phyloP scores from a whole-genome alignment of 1,139 yeast species.

The Pichia sp. region DNA sequence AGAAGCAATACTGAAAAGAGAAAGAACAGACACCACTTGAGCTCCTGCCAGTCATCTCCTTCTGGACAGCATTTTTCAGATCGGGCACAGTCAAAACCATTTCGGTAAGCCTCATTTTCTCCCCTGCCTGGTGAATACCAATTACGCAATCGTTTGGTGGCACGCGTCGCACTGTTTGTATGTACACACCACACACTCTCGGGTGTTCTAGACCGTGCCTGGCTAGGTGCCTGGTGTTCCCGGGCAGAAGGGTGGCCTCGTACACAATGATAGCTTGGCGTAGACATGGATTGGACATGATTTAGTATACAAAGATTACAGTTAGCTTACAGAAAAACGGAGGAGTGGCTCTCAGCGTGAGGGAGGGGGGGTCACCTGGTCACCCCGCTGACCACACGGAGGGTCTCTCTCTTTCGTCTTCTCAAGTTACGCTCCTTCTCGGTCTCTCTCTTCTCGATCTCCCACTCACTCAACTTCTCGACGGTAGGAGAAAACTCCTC shows the following conservation, averaged over 20 bases:
- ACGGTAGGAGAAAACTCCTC: conserved; percentile 89
- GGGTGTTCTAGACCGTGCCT: not conserved
- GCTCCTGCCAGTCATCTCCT: too few relatives aligned
- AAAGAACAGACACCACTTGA: too few relatives aligned
- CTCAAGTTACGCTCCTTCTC: conserved; percentile 91
- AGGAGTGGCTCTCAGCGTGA: not conserved
- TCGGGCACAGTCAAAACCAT: not conserved
- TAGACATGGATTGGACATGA: not conserved
- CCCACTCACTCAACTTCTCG: conserved; percentile 84
- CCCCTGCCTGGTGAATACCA: not conserved
- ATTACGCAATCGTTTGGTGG: not conserved
- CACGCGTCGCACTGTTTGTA: not conserved
- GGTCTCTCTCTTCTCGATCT: conserved; percentile 89
- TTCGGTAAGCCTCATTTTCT: not conserved
- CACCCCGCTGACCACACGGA: conserved; percentile 40
- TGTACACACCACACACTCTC: not conserved
- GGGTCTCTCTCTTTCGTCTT: conserved; percentile 86
- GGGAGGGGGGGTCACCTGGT: conserved; percentile 4
- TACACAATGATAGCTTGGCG: too few relatives aligned
- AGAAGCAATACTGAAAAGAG: too few relatives aligned
- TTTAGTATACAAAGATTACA: not conserved
- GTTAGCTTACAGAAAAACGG: not conserved
- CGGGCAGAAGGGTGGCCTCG: too few relatives aligned
- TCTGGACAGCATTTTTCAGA: not conserved
- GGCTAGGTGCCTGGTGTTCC: not conserved